phyloP scores from a whole-genome alignment of 2,329 filamentous ascomycete genomes.

The Ampelomyces quisqualis region DNA sequence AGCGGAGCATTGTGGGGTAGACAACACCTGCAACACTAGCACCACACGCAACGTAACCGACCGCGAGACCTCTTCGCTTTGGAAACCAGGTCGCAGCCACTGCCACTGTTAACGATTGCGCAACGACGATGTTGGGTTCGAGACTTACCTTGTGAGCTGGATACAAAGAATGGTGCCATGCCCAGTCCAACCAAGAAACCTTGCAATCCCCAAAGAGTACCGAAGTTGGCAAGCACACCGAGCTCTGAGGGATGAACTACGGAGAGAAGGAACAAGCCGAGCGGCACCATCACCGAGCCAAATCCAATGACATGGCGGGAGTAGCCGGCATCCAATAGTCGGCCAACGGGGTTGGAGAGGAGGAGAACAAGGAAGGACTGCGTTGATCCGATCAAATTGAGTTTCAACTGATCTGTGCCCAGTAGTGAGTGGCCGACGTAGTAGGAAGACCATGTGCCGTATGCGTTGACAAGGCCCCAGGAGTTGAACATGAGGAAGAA shows the following conservation, averaged over 20 bases:
- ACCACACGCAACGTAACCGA: slow-evolving; percentile 54
- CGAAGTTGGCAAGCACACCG: slow-evolving; percentile 44
- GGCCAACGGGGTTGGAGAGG: slow-evolving; percentile 50
- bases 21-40: slow-evolving; percentile 51
- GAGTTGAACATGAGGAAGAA: slow-evolving; percentile 56
- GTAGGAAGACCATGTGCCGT: slow-evolving; percentile 53
- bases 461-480: slow-evolving; percentile 53
- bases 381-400: slow-evolving; percentile 53
- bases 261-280: slow-evolving; percentile 50
- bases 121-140: no score
- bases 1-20: slow-evolving; percentile 52
- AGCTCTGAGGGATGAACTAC: slow-evolving; percentile 44
- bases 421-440: slow-evolving; percentile 51
- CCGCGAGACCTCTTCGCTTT: slow-evolving; percentile 49
- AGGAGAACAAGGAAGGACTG: slow-evolving; percentile 51
- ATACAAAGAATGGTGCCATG: slow-evolving; percentile 57
- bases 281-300: slow-evolving; percentile 47
- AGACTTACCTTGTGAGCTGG: slow-evolving; percentile 51
- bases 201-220: slow-evolving; percentile 50
- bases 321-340: slow-evolving; percentile 52
- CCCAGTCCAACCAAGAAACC: slow-evolving; percentile 51
- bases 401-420: slow-evolving; percentile 42
- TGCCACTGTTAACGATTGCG: slow-evolving; percentile 20
- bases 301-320: slow-evolving; percentile 43
- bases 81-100: slow-evolving; percentile 55